Evolutionary conservation across 1,284 basidiomycete genomes (phyloP).

Genomic region (Leccinum griseonigrum): DNA sequence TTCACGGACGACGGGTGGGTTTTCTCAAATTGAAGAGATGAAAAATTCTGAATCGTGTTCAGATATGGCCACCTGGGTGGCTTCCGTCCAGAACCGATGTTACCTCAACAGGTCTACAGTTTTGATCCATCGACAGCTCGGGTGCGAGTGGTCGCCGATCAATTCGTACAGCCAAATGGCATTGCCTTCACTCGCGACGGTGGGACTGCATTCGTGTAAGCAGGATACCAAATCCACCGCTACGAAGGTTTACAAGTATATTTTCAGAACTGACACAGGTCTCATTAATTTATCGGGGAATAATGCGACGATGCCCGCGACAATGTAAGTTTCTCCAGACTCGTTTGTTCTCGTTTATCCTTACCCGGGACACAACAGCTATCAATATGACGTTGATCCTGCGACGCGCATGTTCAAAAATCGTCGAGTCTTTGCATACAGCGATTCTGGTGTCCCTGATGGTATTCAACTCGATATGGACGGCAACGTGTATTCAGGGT

Average conservation of each 20-base stretch:
- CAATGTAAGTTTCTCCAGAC: slow-evolving; percentile 49
- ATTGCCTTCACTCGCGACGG: slow-evolving; percentile 70
- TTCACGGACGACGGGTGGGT: slow-evolving; percentile 69
- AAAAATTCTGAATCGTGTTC: slow-evolving; percentile 1
- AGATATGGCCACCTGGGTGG: slow-evolving; percentile 64
- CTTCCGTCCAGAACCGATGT: slow-evolving; percentile 61
- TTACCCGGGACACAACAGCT: slow-evolving; percentile 41
- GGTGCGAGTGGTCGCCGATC: slow-evolving; percentile 69
- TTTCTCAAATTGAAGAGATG: too few relatives aligned
- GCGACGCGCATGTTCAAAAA: slow-evolving; percentile 55
- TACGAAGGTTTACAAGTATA: not conserved
- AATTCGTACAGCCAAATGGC: slow-evolving; percentile 61
- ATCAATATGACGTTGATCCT: slow-evolving; percentile 66
- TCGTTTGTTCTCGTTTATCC: not conserved
- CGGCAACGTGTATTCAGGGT: slow-evolving; percentile 23
- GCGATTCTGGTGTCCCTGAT: slow-evolving; percentile 69
- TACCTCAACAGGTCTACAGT: slow-evolving; percentile 74
- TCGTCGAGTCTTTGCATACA: slow-evolving; percentile 69
- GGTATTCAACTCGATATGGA: slow-evolving; percentile 50
- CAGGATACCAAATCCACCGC: slow-evolving; percentile 15
- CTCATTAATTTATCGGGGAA: slow-evolving; percentile 43
- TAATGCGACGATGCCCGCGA: slow-evolving; percentile 63
- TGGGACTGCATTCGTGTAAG: slow-evolving; percentile 63
- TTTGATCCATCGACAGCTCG: slow-evolving; percentile 62
- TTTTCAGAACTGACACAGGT: slow-evolving; percentile 53